A percentile compares a stretch with the other conserved stretches of the same genome.
Conservation (phyloP, 768 basidiomycete species). For the Suillus discolor region DNA sequence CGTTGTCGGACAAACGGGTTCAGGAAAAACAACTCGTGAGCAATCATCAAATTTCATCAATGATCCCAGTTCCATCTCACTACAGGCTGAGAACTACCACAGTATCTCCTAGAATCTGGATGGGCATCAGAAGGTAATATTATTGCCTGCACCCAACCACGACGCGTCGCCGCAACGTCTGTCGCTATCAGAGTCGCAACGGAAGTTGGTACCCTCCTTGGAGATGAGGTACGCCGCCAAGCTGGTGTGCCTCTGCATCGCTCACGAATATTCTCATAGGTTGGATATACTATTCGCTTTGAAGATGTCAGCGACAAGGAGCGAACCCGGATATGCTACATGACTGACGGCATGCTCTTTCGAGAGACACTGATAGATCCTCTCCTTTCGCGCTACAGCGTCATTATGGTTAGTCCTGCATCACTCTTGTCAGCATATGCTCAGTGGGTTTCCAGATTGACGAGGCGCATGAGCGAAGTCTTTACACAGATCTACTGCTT, state of each 20-base stretch:
- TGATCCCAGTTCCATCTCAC: slow-evolving; percentile 10
- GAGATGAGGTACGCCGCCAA: slow-evolving; percentile 72
- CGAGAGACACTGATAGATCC: slow-evolving; percentile 93
- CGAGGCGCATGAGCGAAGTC: slow-evolving; percentile 94
- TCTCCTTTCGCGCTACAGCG: slow-evolving; percentile 87
- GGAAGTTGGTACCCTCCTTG: slow-evolving; percentile 88
- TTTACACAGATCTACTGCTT: slow-evolving; percentile 93
- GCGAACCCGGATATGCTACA: slow-evolving; percentile 87
- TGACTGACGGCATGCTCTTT: slow-evolving; percentile 99
- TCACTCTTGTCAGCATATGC: slow-evolving; percentile 1
- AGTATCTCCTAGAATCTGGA: slow-evolving; percentile 92
- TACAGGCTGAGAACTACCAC: slow-evolving; percentile 76
- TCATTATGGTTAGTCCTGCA: slow-evolving; percentile 76
- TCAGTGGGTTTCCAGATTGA: slow-evolving; percentile 64
- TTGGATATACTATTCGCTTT: slow-evolving; percentile 97
- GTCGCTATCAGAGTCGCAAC: slow-evolving; percentile 89
- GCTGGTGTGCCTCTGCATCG: slow-evolving; percentile 15
- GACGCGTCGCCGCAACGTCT: slow-evolving; percentile 93
- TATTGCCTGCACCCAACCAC: slow-evolving; percentile 91
- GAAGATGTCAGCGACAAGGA: slow-evolving; percentile 89
- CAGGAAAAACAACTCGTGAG: slow-evolving; percentile 97
- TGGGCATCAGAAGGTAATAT: slow-evolving; percentile 84
- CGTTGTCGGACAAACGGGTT: slow-evolving; percentile 94
- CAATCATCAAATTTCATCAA: slow-evolving; percentile 13
- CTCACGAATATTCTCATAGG: slow-evolving; percentile 48